Evolutionary conservation across 176 grass and related monocot genomes (phyloP), one percentile per base, ranked within the genome.

Genomic region (Rhynchospora pubera): DNA sequence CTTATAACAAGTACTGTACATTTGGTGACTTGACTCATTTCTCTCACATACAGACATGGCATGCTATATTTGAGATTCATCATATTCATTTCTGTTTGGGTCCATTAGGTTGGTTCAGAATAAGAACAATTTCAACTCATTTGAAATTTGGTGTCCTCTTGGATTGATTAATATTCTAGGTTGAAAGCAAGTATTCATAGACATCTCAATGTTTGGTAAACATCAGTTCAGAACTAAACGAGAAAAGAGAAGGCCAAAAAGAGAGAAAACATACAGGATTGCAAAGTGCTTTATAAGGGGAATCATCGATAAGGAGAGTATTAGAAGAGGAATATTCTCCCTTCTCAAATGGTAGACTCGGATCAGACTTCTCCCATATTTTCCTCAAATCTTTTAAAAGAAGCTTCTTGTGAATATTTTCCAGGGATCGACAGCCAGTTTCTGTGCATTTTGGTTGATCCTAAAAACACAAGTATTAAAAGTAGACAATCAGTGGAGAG

Each of bases 281-380:
- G 42, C 58, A 81, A 10, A 81, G 60, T 44, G 79, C 79, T 81
- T 81, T 81, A 62, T 81, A 81, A 65, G 79, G 79, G 19, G 79
- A 81, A 65, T 81, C 79, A 65, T 81, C 79, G 22, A 81, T 26
- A 51, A 81, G 79, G 28, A 81, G 79, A 26, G 79, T 81, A 81
- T 81, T 81, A 65, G 18, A 50, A 47, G 79, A 60, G 43, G 13
- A 46, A 81, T 63, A 64, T 81, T 65, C 57, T 16, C 79, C 79
- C 79, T 81, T 81, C 13, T 65, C 79, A 81, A 81, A 81, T 28
- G 21, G 58, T 16, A 81, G 79, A 13, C 65, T 19, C 7, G 59
- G 22, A 26, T 63, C 79, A 26, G 79, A 42, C 60, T 26, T 75
- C 22, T 84, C 82, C 70, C 82, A 73, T 19, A 84, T 75, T 24